Evolutionary conservation across 2,329 filamentous ascomycete species (phyloP).

Genomic region (Scleromitrula shiraiana): DNA sequence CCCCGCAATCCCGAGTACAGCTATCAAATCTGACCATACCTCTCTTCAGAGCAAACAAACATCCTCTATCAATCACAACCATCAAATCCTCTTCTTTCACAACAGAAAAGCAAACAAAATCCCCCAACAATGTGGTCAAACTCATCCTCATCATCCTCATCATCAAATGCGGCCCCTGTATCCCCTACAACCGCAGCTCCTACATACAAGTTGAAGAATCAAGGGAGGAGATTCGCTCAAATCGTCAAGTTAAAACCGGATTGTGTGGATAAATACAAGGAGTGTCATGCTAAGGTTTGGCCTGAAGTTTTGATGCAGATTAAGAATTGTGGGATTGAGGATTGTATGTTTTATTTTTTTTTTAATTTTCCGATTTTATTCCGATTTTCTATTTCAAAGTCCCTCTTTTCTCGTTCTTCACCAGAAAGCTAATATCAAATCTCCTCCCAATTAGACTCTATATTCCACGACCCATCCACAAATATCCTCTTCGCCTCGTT

Average conservation of each 20-base stretch:
- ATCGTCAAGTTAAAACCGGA: conserved; percentile 65
- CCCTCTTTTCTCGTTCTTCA: too few species aligned
- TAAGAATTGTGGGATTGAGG: conserved; percentile 63
- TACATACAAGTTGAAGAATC: conserved; percentile 28
- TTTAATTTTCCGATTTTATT: not conserved
- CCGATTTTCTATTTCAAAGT: too few species aligned
- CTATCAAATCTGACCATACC: too few species aligned
- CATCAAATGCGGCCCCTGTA: not conserved
- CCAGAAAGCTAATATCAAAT: too few species aligned
- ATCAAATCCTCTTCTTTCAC: too few species aligned
- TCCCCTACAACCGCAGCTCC: conserved; percentile 8
- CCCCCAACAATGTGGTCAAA: too few species aligned
- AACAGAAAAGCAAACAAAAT: too few species aligned
- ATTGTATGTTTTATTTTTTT: conserved; percentile 45
- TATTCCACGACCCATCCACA: conserved; percentile 58
- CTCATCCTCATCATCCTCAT: not conserved
- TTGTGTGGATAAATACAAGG: conserved; percentile 60
- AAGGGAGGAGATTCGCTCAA: conserved; percentile 56
- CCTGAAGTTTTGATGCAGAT: conserved; percentile 71
- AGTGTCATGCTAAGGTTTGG: conserved; percentile 67
- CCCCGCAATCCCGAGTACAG: too few species aligned
- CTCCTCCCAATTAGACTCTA: too few species aligned
- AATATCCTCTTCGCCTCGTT: conserved; percentile 66
- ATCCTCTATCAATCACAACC: too few species aligned
- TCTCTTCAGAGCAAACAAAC: too few species aligned